A percentile compares a stretch with the other conserved stretches of the same genome.
phyloP scores from a whole-genome alignment of 1,284 basidiomycete genomes.

The Anthracocystis panici-leucophaei region DNA sequence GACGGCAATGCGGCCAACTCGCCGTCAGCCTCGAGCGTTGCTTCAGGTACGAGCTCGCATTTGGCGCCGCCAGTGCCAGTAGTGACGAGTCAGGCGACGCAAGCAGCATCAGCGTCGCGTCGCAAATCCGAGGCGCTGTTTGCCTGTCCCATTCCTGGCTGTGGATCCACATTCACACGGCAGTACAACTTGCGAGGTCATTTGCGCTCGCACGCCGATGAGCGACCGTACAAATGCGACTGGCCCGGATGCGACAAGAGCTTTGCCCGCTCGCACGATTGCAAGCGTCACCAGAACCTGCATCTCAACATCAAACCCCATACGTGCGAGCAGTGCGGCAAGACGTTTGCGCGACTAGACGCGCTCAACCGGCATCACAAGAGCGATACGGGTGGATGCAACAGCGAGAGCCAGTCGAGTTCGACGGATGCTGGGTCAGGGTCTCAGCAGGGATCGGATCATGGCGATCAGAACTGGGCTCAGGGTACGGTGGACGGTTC shows the following conservation, averaged over 20 bases:
- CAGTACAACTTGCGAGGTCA: constrained; percentile 79
- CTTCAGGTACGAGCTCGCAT: constrained; percentile 35
- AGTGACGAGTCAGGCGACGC: constrained; percentile 93
- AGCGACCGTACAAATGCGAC: constrained; percentile 90
- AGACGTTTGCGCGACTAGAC: constrained; percentile 92
- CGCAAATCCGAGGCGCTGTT: constrained; percentile 90
- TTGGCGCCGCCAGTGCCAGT: constrained; percentile 49
- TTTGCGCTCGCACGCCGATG: constrained; percentile 94
- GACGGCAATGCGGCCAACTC: constrained; percentile 26
- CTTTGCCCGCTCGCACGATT: constrained; percentile 94
- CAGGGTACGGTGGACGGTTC: not conserved
- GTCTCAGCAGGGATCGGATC: constrained; percentile 17
- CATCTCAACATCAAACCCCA: constrained; percentile 88
- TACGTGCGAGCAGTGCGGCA: constrained; percentile 89
- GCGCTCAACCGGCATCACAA: constrained; percentile 78
- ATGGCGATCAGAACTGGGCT: constrained; percentile 9
- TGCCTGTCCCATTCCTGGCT: constrained; percentile 91
- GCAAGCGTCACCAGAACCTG: constrained; percentile 78
- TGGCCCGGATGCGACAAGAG: constrained; percentile 93
- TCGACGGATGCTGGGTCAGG: constrained; percentile 31
- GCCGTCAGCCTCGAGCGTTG: constrained; percentile 30
- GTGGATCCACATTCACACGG: constrained; percentile 81
- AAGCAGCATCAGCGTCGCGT: constrained; percentile 87
- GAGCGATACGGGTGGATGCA: constrained; percentile 58
- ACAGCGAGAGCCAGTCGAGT: constrained; percentile 37